Percentiles rank a stretch among this genome's conserved stretches.
Conservation (phyloP, 768 basidiomycete species). For the Pholiota conissans region DNA sequence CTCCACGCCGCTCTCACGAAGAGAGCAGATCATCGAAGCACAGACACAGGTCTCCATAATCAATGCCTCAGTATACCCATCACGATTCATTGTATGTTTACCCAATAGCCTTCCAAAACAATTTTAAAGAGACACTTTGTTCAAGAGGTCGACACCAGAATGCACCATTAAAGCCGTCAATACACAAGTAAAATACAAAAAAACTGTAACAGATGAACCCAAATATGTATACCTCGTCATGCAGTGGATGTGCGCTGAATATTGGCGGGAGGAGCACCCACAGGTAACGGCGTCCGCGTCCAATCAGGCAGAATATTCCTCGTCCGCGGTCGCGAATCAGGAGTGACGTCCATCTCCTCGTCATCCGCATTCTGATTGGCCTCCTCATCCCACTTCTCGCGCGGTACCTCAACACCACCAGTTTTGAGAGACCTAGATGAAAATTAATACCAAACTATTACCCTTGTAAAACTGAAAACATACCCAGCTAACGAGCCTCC, state of each 20-base stretch:
- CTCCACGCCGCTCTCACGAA: slow-evolving; percentile 23
- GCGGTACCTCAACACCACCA: slow-evolving; percentile 75
- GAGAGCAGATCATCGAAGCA: not conserved
- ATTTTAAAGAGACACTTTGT: too few species aligned
- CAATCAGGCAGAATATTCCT: slow-evolving; percentile 74
- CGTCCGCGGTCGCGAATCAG: slow-evolving; percentile 33
- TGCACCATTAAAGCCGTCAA: too few species aligned
- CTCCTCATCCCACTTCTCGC: slow-evolving; percentile 87
- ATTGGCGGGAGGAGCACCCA: slow-evolving; percentile 64
- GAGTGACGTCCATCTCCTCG: slow-evolving; percentile 36
- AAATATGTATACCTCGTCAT: not conserved
- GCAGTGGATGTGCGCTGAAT: not conserved
- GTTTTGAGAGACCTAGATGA: slow-evolving; percentile 74
- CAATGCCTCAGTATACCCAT: too few species aligned
- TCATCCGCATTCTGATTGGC: slow-evolving; percentile 43
- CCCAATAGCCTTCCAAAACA: too few species aligned
- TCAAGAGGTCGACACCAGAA: too few species aligned
- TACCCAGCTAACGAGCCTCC: slow-evolving; percentile 93
- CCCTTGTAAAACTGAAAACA: slow-evolving; percentile 23
- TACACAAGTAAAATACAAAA: too few species aligned
- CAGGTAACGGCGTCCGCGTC: slow-evolving; percentile 65
- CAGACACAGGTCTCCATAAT: too few species aligned
- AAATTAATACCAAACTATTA: not conserved
- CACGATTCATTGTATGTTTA: too few species aligned
- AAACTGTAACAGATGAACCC: too few species aligned